A percentile compares a stretch with the other conserved stretches of the same genome.
These are phyloP conservation scores for Cucurbita moschata DNA, from an alignment of 306 rosid genomes.

Conservation along the genomic window DNA sequence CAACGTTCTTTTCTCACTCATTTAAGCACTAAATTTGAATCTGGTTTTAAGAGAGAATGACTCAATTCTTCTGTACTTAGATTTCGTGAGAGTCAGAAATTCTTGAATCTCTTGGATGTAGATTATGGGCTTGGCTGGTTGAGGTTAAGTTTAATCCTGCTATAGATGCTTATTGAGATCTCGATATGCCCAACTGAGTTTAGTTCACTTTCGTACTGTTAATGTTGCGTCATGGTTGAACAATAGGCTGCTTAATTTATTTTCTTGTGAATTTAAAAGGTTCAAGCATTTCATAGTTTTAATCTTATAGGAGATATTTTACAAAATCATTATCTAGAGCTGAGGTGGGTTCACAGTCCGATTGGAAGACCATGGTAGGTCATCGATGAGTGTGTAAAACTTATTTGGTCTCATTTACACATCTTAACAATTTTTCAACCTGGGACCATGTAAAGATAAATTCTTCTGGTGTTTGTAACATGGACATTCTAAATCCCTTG, in stretches of 20 bases:
- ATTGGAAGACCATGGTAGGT: neutral
- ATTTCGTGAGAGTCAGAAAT: neutral
- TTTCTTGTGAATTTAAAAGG: neutral
- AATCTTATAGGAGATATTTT: neutral
- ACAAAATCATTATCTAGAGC: neutral
- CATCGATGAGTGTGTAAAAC: neutral
- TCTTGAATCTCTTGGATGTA: neutral
- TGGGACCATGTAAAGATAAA: neutral
- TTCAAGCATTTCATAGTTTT: neutral
- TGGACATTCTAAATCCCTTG: neutral
- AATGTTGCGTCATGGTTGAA: neutral
- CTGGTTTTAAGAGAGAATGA: neutral
- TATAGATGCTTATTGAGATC: neutral
- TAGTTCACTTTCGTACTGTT: neutral
- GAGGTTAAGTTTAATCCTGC: neutral
- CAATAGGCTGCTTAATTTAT: neutral
- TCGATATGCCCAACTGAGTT: neutral
- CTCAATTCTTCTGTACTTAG: neutral
- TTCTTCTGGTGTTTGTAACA: neutral
- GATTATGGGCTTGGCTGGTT: neutral
- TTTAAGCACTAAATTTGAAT: neutral
- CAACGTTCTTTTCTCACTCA: neutral
- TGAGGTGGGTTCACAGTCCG: neutral
- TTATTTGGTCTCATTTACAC: neutral
- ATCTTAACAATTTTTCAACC: neutral